Evolutionary conservation across 2,329 filamentous ascomycete species (phyloP).

Genomic region (Parafenestella ontariensis): DNA sequence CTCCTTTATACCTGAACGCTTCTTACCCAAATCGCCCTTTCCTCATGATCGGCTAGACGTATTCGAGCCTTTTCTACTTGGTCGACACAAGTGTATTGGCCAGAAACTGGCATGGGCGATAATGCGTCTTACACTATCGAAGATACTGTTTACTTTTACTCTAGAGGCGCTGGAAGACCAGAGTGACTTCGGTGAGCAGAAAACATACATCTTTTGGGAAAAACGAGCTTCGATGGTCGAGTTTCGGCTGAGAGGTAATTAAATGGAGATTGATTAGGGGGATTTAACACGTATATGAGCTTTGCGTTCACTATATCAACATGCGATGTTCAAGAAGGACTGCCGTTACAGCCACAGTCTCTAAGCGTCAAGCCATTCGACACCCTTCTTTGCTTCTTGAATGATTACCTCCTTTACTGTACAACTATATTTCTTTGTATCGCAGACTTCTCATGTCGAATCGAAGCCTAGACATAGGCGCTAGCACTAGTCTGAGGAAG

Average conservation of each 20-base stretch:
- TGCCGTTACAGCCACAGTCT: too few relatives aligned
- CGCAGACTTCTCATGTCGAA: too few relatives aligned
- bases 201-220: conserved; percentile 28
- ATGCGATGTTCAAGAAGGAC: too few relatives aligned
- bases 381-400: too few relatives aligned
- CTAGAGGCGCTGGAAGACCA: background rate
- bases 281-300: background rate
- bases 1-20: conserved; percentile 40
- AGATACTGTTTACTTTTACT: conserved; percentile 47
- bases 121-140: conserved; percentile 47
- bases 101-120: conserved; percentile 34
- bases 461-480: too few relatives aligned
- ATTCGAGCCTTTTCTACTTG: conserved; percentile 30
- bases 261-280: background rate
- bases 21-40: conserved; percentile 28
- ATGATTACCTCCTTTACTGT: too few relatives aligned
- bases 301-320: background rate
- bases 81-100: conserved; percentile 32
- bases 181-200: conserved; percentile 22
- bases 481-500: too few relatives aligned
- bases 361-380: too few relatives aligned
- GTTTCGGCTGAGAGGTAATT: background rate
- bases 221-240: conserved; percentile 13
- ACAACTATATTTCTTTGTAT: too few relatives aligned
- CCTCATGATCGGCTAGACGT: conserved; percentile 25